Evolutionary conservation across 1,284 basidiomycete genomes (phyloP).

Genomic region (Rhodotorula sp.): DNA sequence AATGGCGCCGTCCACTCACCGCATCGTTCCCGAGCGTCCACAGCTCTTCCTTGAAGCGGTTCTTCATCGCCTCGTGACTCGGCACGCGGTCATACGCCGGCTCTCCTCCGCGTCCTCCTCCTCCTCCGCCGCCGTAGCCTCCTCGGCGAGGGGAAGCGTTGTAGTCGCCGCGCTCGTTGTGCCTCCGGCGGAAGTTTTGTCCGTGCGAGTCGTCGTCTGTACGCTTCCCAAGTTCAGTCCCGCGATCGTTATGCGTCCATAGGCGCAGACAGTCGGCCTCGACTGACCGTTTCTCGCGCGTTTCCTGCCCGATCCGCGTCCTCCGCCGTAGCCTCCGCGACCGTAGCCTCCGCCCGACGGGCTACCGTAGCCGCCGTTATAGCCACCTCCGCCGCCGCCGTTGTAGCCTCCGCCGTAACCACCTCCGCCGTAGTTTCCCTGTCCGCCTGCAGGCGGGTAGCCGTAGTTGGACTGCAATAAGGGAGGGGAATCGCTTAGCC

Average conservation of each 20-base stretch:
- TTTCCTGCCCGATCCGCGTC: slow-evolving; percentile 25
- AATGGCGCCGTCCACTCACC: slow-evolving; percentile 1
- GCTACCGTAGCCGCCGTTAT: slow-evolving; percentile 3
- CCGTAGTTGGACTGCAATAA: slow-evolving; percentile 9
- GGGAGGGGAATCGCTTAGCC: background rate
- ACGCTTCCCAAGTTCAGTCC: background rate
- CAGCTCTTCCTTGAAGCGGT: slow-evolving; percentile 28
- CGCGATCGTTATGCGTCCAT: no score
- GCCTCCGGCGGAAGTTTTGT: slow-evolving; percentile 14
- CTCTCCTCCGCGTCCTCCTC: slow-evolving; percentile 12
- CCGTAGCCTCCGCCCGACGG: slow-evolving; percentile 16
- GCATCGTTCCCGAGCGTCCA: slow-evolving; percentile 33
- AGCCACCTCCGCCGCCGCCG: slow-evolving; percentile 21
- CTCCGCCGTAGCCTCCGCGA: slow-evolving; percentile 26
- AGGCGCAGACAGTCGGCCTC: no score
- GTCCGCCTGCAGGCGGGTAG: background rate
- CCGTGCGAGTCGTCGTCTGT: slow-evolving; percentile 32
- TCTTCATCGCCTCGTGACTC: slow-evolving; percentile 19
- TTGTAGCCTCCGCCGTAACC: slow-evolving; percentile 13
- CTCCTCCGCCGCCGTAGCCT: slow-evolving; percentile 5
- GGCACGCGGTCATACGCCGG: slow-evolving; percentile 13
- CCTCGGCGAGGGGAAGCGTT: slow-evolving; percentile 9
- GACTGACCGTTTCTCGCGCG: slow-evolving; percentile 31
- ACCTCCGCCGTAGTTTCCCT: background rate
- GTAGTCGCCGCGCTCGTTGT: slow-evolving; percentile 29